Percentiles rank a stretch among this genome's conserved stretches.
phyloP scores from a whole-genome alignment of 2,329 filamentous ascomycete genomes.

The Calonectria henricotiae region DNA sequence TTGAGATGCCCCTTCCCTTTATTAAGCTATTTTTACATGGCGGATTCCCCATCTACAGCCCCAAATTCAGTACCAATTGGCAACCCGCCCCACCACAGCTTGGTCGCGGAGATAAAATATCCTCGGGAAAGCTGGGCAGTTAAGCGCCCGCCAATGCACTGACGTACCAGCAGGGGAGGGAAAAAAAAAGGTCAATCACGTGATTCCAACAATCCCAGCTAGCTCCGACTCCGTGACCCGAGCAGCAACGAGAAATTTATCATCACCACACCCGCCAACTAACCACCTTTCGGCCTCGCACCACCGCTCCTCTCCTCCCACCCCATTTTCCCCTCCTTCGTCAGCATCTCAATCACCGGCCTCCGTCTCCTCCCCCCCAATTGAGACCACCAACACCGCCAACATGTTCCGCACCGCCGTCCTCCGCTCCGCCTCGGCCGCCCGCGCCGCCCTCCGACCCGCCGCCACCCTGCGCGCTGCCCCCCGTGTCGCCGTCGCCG shows the following conservation, averaged over 20 bases:
- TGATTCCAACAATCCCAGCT: constrained; percentile 47
- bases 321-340: constrained; percentile 18
- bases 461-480: constrained; percentile 71
- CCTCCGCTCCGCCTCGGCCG: constrained; percentile 83
- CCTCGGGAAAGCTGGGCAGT: constrained; percentile 37
- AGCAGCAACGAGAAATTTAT: constrained; percentile 65
- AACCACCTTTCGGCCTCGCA: constrained; percentile 34
- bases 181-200: constrained; percentile 44
- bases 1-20: neutral
- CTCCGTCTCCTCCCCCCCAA: constrained; percentile 24
- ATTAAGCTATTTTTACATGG: neutral
- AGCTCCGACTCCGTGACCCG: constrained; percentile 54
- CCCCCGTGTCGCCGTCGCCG: constrained; percentile 74
- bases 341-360: constrained; percentile 39
- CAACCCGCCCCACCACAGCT: neutral
- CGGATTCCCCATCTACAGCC: no score
- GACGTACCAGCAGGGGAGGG: constrained; percentile 37
- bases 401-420: constrained; percentile 91
- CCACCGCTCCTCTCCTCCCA: constrained; percentile 33
- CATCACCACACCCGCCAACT: constrained; percentile 53
- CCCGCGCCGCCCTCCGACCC: constrained; percentile 66
- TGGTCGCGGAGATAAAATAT: constrained; percentile 30
- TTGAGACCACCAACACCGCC: constrained; percentile 28
- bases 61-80: neutral
- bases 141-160: constrained; percentile 36